phyloP scores from a whole-genome alignment of 164 flowering plant genomes.

The Sextonia rubra region DNA sequence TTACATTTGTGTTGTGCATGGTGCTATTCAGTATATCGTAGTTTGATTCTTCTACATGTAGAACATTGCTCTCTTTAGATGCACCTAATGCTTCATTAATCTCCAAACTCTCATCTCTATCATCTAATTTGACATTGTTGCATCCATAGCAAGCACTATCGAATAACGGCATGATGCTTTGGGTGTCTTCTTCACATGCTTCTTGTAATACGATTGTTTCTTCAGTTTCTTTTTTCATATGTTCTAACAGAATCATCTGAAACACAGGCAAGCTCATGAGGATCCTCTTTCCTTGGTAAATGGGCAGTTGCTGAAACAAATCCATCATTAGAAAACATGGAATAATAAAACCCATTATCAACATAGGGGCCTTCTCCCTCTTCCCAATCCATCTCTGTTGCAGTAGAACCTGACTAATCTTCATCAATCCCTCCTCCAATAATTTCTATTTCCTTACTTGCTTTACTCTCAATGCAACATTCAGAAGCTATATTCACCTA shows the following conservation, averaged over 20 bases:
- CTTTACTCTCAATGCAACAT: too few species aligned
- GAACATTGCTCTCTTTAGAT: too few species aligned
- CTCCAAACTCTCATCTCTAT: too few species aligned
- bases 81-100: too few species aligned
- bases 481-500: constrained; percentile 10
- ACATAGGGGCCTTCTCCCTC: neutral
- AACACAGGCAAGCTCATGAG: constrained; percentile 7
- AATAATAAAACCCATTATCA: constrained; percentile 7
- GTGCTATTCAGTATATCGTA: constrained; percentile 1
- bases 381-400: constrained; percentile 20
- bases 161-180: constrained; percentile 8
- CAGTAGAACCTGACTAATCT: constrained; percentile 13
- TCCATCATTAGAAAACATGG: constrained; percentile 7
- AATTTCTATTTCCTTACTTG: too few species aligned
- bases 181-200: constrained; percentile 9
- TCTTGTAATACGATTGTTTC: too few species aligned
- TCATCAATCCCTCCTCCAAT: constrained; percentile 3
- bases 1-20: constrained; percentile 7
- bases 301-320: neutral
- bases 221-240: constrained; percentile 16
- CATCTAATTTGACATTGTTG: too few species aligned
- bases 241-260: neutral
- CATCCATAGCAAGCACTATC: neutral
- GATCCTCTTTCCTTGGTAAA: constrained; percentile 1
- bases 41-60: constrained; percentile 1